These are phyloP conservation scores for Oidium heveae DNA, from an alignment of 2,329 filamentous ascomycete genomes.

Conservation along the genomic window DNA sequence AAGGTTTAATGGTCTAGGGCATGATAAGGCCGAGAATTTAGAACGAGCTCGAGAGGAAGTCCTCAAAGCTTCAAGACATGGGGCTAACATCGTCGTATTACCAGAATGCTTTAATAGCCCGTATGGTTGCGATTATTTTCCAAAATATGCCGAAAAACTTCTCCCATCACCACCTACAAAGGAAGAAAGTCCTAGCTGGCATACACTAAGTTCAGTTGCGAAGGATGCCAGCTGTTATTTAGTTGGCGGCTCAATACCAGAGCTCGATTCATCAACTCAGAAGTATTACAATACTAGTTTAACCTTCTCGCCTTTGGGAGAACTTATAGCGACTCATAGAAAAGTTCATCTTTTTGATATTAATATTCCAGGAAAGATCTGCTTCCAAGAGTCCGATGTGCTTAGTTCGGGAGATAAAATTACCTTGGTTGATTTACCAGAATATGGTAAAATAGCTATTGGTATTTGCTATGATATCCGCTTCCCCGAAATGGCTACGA, in stretches of 20 bases:
- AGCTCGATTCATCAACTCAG: constrained; percentile 33
- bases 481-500: constrained; percentile 78
- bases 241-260: constrained; percentile 79
- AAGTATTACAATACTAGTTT: constrained; percentile 84
- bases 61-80: constrained; percentile 47
- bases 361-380: constrained; percentile 85
- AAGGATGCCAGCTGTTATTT: constrained; percentile 57
- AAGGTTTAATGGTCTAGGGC: constrained; percentile 19
- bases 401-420: constrained; percentile 64
- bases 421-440: constrained; percentile 65
- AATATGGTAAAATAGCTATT: constrained; percentile 65
- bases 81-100: constrained; percentile 70
- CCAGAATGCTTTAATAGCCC: constrained; percentile 99
- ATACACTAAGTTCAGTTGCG: constrained; percentile 60
- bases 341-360: constrained; percentile 98
- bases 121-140: constrained; percentile 79
- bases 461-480: constrained; percentile 97
- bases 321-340: constrained; percentile 66
- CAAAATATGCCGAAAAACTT: constrained; percentile 77
- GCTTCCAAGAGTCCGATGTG: constrained; percentile 74
- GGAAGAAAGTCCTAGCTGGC: constrained; percentile 49
- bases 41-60: constrained; percentile 58
- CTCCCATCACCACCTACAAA: constrained; percentile 45
- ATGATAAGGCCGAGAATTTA: constrained; percentile 73
- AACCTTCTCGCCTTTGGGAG: constrained; percentile 52